Base-by-base conservation (phyloP, 2,329 filamentous ascomycete genomes). In the Colletotrichum sp. region DNA sequence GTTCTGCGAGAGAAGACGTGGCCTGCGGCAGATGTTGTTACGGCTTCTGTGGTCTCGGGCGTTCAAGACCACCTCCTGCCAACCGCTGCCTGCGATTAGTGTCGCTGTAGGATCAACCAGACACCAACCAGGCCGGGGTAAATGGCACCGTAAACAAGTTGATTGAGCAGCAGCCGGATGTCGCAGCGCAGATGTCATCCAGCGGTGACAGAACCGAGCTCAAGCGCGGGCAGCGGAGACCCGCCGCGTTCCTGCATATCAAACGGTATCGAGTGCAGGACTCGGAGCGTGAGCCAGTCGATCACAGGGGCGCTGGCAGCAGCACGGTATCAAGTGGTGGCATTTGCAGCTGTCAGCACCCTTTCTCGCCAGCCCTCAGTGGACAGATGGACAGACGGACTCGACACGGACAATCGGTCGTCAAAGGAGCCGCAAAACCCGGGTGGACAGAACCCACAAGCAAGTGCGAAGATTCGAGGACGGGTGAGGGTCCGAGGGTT, bases 401-500 rank as follows among this genome's bases (percentile, higher is more conserved):
- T 48, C 4, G 21, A 62, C 70, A 36, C 56, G 38, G 38, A 69
- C 70, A 61, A 58, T 38, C 66, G 66, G 66, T 43, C 18, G 66
- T 26, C 58, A 36, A 68, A 21, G 30, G 66, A 58, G 66, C 66
- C 66, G 66, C 66, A 16, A 48, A 32, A 6, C n/a, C 21, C 43
- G 55, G 43, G 18, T 21, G 38, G 28, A 56, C 64, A 66, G 38
- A 52, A 55, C 43, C 38, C 64, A 43, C 6, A 12, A 52, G 24
- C 24, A 66, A 61, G 58, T 32, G 58, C 32, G 18, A 61, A 34
- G 58, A 61, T 32, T 61, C 30, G 58, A 58, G 55, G 55, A 62
- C 70, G 30, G 21, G 65, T 62, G 64, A 73, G 70, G 60, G 71
- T 71, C 71, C 71, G 61, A 71, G 71, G 38, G 71, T 64, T 66